Evolutionary conservation across 2,329 filamentous ascomycete species (phyloP).

Genomic region (Alternaria ventricosa): DNA sequence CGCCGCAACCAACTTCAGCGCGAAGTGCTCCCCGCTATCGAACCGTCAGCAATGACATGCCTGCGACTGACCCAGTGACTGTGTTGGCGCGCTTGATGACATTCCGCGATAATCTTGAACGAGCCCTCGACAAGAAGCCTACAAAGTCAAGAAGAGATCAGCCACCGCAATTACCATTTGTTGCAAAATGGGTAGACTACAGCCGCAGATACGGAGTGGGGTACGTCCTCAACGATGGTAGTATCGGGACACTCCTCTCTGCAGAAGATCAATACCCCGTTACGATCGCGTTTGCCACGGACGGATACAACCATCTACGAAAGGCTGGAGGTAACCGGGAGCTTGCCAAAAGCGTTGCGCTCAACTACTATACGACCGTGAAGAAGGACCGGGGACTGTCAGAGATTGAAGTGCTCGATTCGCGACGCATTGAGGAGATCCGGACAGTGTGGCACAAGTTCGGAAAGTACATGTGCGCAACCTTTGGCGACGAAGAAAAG

Average conservation of each 20-base stretch:
- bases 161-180: conserved; percentile 63
- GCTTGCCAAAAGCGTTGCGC: conserved; percentile 49
- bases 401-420: conserved; percentile 66
- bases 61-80: conserved; percentile 53
- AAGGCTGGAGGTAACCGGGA: conserved; percentile 68
- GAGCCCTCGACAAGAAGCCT: conserved; percentile 51
- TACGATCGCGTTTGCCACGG: conserved; percentile 73
- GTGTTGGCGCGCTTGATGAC: conserved; percentile 54
- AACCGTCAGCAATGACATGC: conserved; percentile 35
- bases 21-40: conserved; percentile 31
- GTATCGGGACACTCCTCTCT: conserved; percentile 70
- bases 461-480: conserved; percentile 70
- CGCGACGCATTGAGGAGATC: conserved; percentile 62
- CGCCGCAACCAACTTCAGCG: conserved; percentile 24
- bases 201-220: conserved; percentile 86
- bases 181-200: conserved; percentile 84
- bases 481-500: conserved; percentile 54
- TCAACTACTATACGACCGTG: conserved; percentile 78
- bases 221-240: conserved; percentile 83
- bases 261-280: conserved; percentile 62
- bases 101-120: conserved; percentile 55
- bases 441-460: conserved; percentile 71
- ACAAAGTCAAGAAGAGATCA: conserved; percentile 53
- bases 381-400: conserved; percentile 66
- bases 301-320: conserved; percentile 73